These are phyloP conservation scores for Nakazawaea molendinolei DNA, from an alignment of 805 yeast genomes.

Conservation along the genomic window DNA sequence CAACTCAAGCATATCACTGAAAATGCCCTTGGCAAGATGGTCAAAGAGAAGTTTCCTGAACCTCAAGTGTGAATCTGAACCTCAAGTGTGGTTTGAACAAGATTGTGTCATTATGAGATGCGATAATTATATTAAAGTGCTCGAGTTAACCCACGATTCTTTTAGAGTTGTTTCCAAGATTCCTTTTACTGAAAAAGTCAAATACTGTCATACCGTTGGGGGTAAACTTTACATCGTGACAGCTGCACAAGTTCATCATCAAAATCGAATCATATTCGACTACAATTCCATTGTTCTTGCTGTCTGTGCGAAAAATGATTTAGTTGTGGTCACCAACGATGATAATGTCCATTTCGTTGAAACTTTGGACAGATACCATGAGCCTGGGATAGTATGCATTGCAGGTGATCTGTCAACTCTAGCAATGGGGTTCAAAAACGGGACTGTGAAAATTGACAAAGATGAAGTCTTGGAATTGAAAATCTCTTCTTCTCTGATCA, in stretches of 20 bases:
- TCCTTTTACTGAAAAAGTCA: no score
- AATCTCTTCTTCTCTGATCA: background rate
- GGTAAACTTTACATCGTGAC: no score
- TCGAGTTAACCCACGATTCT: no score
- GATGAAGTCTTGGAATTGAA: background rate
- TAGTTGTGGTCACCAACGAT: conserved; percentile 1
- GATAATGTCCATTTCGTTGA: background rate
- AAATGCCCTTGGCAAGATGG: background rate
- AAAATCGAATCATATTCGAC: no score
- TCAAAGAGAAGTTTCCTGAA: no score
- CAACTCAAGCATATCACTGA: background rate
- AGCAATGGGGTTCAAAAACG: background rate
- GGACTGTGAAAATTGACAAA: background rate
- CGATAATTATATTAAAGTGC: no score
- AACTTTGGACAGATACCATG: background rate
- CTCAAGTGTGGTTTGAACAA: background rate
- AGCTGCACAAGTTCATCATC: no score
- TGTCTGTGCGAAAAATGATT: background rate
- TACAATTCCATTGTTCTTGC: no score
- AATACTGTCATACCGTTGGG: no score
- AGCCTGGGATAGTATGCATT: background rate
- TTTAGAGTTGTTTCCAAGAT: no score
- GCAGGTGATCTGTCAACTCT: background rate
- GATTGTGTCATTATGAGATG: no score
- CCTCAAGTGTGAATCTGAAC: background rate